These are phyloP conservation scores for Neofusicoccum kwambonambiense DNA, from an alignment of 2,329 filamentous ascomycete species.

Conservation along the genomic window DNA sequence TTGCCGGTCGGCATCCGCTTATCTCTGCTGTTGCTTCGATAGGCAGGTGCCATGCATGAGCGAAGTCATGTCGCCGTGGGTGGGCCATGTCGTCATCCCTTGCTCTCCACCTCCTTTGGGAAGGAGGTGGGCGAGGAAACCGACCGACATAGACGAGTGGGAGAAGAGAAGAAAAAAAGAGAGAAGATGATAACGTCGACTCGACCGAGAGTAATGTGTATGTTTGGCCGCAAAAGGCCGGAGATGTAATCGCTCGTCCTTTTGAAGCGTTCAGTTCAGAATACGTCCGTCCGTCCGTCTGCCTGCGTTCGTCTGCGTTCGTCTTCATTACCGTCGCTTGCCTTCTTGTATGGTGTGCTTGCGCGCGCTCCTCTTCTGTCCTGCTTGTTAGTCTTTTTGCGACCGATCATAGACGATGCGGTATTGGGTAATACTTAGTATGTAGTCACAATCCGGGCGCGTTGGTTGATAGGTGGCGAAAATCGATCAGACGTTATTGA, in stretches of 20 bases:
- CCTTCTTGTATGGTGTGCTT: neutral
- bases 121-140: neutral
- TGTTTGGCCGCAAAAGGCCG: neutral
- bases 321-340: neutral
- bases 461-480: neutral
- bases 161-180: neutral
- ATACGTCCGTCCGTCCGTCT: neutral
- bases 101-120: neutral
- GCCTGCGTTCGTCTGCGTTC: neutral
- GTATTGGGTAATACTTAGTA: neutral
- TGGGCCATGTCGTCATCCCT: neutral
- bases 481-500: no score
- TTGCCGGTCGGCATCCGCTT: neutral
- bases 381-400: neutral
- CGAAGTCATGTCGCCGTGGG: neutral
- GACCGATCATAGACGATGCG: neutral
- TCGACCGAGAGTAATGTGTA: conserved; percentile 9
- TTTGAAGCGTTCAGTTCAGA: neutral
- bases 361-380: neutral
- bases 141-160: no score
- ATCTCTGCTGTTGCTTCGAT: neutral
- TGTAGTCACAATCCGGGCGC: neutral
- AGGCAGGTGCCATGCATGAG: neutral
- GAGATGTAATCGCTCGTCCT: neutral
- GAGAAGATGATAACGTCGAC: neutral